A percentile compares a stretch with the other conserved stretches of the same genome.
Conservation (phyloP, 768 basidiomycete genomes). For the Leccinum obscurum region DNA sequence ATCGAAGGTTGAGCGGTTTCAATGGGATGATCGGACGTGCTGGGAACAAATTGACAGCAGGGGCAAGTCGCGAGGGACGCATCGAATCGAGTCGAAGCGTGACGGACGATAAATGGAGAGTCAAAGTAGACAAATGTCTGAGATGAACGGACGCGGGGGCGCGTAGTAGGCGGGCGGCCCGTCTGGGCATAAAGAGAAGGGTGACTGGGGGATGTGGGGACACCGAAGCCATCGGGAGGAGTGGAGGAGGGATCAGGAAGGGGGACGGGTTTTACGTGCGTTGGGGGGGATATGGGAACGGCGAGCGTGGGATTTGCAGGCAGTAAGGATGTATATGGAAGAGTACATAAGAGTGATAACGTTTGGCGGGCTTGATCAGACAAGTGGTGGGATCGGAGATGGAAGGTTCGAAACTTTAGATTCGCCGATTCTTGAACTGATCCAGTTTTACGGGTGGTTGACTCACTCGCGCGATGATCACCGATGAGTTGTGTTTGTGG, state of each 20-base stretch:
- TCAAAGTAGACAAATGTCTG: slow-evolving; percentile 2
- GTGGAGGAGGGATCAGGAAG: slow-evolving; percentile 14
- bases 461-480: slow-evolving; percentile 28
- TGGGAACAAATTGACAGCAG: slow-evolving; percentile 3
- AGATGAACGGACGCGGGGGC: slow-evolving; percentile 1
- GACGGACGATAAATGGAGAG: slow-evolving; percentile 15
- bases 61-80: slow-evolving; percentile 16
- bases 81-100: slow-evolving; percentile 1
- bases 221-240: slow-evolving; percentile 14
- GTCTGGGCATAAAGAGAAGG: slow-evolving; percentile 10
- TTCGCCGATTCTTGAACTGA: slow-evolving; percentile 27
- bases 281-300: neutral
- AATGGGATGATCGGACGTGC: slow-evolving; percentile 28
- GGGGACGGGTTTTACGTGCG: slow-evolving; percentile 27
- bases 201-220: slow-evolving; percentile 28
- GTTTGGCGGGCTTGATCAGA: slow-evolving; percentile 27
- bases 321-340: slow-evolving; percentile 17
- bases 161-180: slow-evolving; percentile 1
- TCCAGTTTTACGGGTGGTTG: slow-evolving; percentile 7
- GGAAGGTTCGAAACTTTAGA: slow-evolving; percentile 32
- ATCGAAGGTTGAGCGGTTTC: slow-evolving; percentile 29
- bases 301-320: slow-evolving; percentile 32
- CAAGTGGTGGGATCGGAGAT: slow-evolving; percentile 33
- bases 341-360: slow-evolving; percentile 34
- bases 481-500: slow-evolving; percentile 24